Conservation (phyloP, 352 stramenopile species). For the Globisporangium paroecandrum region DNA sequence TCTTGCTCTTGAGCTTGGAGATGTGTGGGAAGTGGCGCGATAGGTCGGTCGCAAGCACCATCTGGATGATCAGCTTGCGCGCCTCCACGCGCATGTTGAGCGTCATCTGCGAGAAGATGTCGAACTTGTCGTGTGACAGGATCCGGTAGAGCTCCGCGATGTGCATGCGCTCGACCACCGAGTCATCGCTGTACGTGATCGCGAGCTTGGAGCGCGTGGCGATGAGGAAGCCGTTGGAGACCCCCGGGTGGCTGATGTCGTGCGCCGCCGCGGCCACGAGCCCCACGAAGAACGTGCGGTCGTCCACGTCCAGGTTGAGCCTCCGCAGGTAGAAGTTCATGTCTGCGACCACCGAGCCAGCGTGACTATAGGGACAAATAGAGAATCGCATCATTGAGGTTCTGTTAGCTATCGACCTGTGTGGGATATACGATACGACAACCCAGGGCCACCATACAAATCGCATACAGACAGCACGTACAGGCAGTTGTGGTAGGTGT, state of each 20-base stretch:
- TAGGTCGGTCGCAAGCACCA: conserved; percentile 77
- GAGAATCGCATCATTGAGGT: conserved; percentile 5
- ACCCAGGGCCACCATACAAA: background rate
- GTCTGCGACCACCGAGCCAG: conserved; percentile 54
- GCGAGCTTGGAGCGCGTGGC: conserved; percentile 86
- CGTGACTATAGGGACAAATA: conserved; percentile 33
- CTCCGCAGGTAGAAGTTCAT: conserved; percentile 65
- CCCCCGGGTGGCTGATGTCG: conserved; percentile 90
- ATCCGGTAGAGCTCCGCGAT: conserved; percentile 65
- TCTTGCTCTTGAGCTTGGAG: conserved; percentile 67
- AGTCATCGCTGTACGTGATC: conserved; percentile 91
- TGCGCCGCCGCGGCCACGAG: conserved; percentile 87
- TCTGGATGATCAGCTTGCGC: conserved; percentile 71
- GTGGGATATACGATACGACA: background rate
- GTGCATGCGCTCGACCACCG: conserved; percentile 81
- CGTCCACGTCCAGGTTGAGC: conserved; percentile 54
- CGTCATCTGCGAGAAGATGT: conserved; percentile 57
- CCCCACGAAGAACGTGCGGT: conserved; percentile 52
- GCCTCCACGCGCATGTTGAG: conserved; percentile 28
- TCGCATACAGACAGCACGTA: conserved; percentile 23
- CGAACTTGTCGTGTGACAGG: conserved; percentile 53
- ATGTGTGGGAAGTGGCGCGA: conserved; percentile 70
- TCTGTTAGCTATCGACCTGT: too few relatives aligned
- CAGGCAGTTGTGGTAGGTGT: conserved; percentile 74
- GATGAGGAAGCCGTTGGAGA: conserved; percentile 91